Percentiles rank a stretch among this genome's conserved stretches.
Conservation (phyloP, 208 protist species). For the Trypanosoma brucei region DNA sequence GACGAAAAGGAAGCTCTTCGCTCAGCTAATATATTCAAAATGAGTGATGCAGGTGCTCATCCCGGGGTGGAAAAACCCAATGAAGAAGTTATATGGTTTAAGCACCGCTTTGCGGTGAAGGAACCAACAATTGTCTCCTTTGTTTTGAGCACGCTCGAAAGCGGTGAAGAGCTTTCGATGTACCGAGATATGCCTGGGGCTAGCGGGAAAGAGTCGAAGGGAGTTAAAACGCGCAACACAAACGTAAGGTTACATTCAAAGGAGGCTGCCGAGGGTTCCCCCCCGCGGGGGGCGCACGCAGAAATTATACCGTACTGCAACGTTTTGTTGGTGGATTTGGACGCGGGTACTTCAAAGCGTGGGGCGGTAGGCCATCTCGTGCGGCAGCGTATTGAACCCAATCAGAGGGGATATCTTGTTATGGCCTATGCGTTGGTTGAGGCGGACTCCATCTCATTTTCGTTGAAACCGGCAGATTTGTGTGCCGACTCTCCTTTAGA, state of each 20-base stretch:
- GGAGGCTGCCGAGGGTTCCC: constrained; percentile 12
- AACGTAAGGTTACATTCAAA: constrained; percentile 13
- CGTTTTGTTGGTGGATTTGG: constrained; percentile 68
- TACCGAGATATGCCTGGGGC: constrained; percentile 32
- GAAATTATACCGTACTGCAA: constrained; percentile 44
- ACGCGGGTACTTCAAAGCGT: constrained; percentile 28
- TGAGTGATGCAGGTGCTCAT: constrained; percentile 69
- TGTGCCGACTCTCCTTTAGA: background rate
- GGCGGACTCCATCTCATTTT: constrained; percentile 4
- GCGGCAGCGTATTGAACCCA: constrained; percentile 46
- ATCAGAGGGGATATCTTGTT: constrained; percentile 75
- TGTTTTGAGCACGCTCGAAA: constrained; percentile 51
- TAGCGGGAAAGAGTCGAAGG: constrained; percentile 19
- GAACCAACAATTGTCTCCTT: constrained; percentile 50
- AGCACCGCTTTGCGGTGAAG: constrained; percentile 58
- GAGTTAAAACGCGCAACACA: constrained; percentile 9
- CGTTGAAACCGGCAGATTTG: background rate
- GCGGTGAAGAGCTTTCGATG: constrained; percentile 38
- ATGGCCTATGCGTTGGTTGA: constrained; percentile 60
- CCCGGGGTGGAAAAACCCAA: constrained; percentile 28
- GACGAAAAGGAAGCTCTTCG: constrained; percentile 28
- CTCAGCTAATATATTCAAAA: constrained; percentile 27
- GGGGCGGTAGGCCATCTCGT: constrained; percentile 52
- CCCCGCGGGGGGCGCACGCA: constrained; percentile 2
- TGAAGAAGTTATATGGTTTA: constrained; percentile 75